These are phyloP conservation scores for Pyrus hybrid DNA, from an alignment of 331 rosid genomes.

Conservation along the genomic window DNA sequence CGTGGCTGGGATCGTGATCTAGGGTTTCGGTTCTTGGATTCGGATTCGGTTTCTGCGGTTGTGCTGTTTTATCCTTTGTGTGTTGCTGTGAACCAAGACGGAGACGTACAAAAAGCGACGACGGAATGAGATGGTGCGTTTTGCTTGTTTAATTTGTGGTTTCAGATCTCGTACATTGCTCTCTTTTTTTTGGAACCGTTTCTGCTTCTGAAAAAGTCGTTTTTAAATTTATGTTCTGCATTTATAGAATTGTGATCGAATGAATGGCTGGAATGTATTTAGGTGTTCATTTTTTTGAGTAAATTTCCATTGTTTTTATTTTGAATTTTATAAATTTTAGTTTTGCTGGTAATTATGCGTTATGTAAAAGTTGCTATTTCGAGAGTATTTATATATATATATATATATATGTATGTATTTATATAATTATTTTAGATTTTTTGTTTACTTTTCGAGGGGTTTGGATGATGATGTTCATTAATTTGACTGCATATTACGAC, in stretches of 20 bases:
- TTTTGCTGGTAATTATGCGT: background rate
- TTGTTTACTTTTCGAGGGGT: background rate
- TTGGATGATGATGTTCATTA: slow-evolving; percentile 17
- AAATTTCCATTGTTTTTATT: background rate
- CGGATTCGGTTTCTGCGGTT: slow-evolving; percentile 23
- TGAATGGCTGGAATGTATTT: background rate
- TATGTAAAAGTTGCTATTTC: background rate
- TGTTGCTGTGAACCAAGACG: slow-evolving; percentile 52
- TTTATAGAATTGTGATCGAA: background rate
- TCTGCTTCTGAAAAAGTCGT: background rate
- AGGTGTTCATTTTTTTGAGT: background rate
- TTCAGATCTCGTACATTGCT: slow-evolving; percentile 60
- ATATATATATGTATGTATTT: too few species aligned
- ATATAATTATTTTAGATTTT: background rate
- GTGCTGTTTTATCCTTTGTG: slow-evolving; percentile 18
- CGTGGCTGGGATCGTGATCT: slow-evolving; percentile 52
- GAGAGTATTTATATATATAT: background rate
- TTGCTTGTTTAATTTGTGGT: background rate
- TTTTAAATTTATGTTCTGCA: background rate
- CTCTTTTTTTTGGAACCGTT: background rate
- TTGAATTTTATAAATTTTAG: background rate
- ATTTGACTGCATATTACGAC: slow-evolving; percentile 45
- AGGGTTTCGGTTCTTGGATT: slow-evolving; percentile 58
- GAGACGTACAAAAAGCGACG: slow-evolving; percentile 42
- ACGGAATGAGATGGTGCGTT: slow-evolving; percentile 87